Evolutionary conservation across 78 protist species (phyloP).

Genomic region (Tieghemostelium lacteum): DNA sequence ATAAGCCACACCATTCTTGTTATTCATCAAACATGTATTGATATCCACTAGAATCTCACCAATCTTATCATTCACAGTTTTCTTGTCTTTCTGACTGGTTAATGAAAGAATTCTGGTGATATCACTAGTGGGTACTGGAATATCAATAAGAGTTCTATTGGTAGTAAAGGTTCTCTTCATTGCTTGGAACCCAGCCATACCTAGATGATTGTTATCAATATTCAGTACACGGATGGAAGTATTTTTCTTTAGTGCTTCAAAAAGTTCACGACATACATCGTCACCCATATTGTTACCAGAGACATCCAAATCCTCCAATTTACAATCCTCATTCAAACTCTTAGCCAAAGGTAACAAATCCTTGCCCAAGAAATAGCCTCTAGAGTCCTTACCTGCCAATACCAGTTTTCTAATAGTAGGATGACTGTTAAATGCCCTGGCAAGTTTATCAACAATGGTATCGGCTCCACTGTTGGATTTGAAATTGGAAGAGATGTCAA

Average conservation of each 20-base stretch:
- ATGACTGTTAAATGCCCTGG: constrained; percentile 20
- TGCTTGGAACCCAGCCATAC: constrained; percentile 64
- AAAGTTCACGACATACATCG: constrained; percentile 62
- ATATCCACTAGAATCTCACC: constrained; percentile 46
- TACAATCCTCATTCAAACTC: constrained; percentile 23
- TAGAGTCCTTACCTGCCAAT: constrained; percentile 4
- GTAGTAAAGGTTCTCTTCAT: constrained; percentile 67
- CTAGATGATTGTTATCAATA: constrained; percentile 38
- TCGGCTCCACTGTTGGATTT: constrained; percentile 32
- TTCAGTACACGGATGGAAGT: neutral
- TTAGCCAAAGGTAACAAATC: constrained; percentile 55
- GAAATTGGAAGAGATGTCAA: constrained; percentile 45
- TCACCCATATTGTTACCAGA: constrained; percentile 60
- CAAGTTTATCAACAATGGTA: constrained; percentile 46
- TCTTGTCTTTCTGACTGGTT: constrained; percentile 51
- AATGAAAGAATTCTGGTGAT: constrained; percentile 14
- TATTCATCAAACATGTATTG: constrained; percentile 34
- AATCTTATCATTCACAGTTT: constrained; percentile 43
- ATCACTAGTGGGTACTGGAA: constrained; percentile 77
- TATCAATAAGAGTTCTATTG: constrained; percentile 54
- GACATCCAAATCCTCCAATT: constrained; percentile 52
- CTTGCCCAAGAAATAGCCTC: constrained; percentile 54
- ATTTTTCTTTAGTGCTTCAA: constrained; percentile 62
- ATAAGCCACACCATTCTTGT: constrained; percentile 67
- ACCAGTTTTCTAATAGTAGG: constrained; percentile 2